Evolutionary conservation across 148 eudicot genomes (phyloP).

Genomic region (Rhododendron simsii): DNA sequence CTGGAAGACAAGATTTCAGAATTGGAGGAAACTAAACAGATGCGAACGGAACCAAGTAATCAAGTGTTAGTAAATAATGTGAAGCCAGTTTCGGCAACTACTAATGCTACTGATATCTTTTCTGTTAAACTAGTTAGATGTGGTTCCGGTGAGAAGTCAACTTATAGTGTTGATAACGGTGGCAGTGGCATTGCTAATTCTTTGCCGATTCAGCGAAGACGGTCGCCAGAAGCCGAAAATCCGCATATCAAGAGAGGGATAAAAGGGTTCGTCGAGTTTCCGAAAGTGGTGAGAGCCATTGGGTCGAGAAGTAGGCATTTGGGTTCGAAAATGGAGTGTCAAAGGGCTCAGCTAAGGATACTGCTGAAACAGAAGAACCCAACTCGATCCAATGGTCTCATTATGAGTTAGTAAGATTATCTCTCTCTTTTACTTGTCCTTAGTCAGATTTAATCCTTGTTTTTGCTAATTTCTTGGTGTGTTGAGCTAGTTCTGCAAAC

Average conservation of each 20-base stretch:
- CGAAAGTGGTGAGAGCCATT: constrained; percentile 45
- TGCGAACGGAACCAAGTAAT: neutral
- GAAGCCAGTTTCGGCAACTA: neutral
- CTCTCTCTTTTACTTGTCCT: neutral
- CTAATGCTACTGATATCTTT: neutral
- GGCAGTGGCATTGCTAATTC: neutral
- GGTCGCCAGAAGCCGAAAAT: constrained; percentile 49
- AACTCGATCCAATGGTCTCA: constrained; percentile 33
- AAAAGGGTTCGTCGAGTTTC: constrained; percentile 65
- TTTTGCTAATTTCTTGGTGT: neutral
- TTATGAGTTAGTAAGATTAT: constrained; percentile 26
- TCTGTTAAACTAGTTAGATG: constrained; percentile 2
- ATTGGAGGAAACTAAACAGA: constrained; percentile 20
- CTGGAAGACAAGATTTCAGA: constrained; percentile 42
- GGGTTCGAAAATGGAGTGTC: constrained; percentile 68
- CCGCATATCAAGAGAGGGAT: constrained; percentile 68
- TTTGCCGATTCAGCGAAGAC: constrained; percentile 23
- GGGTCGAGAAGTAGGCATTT: constrained; percentile 40
- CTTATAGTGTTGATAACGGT: neutral
- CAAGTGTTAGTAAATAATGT: neutral
- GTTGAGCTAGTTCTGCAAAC: constrained; percentile 3
- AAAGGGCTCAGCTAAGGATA: constrained; percentile 61
- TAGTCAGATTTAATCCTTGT: neutral
- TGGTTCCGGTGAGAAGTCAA: constrained; percentile 13
- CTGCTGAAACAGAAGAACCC: constrained; percentile 51